Evolutionary conservation across 805 yeast genomes (phyloP).

Genomic region (Cyberlindnera japonica): DNA sequence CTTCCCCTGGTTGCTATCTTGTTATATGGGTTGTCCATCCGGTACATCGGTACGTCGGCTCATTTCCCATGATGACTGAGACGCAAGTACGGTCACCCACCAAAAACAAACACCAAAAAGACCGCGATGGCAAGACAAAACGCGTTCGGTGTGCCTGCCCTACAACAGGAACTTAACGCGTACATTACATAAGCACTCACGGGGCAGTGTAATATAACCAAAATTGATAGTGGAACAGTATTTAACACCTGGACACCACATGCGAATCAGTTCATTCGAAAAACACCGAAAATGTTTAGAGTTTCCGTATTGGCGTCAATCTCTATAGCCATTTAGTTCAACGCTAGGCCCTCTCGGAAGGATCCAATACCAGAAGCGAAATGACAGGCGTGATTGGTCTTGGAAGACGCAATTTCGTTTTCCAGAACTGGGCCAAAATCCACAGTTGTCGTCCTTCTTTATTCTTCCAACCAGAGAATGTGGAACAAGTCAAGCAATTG

Average conservation of each 20-base stretch:
- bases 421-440: slow-evolving; percentile 82
- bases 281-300: not conserved
- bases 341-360: too few relatives aligned
- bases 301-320: not conserved
- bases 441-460: slow-evolving; percentile 72
- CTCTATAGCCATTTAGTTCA: not conserved
- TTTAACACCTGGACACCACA: slow-evolving; percentile 4
- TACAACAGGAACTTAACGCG: not conserved
- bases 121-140: not conserved
- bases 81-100: too few relatives aligned
- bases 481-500: slow-evolving; percentile 65
- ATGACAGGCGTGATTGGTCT: slow-evolving; percentile 23
- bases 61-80: too few relatives aligned
- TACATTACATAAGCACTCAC: not conserved
- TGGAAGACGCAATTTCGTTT: slow-evolving; percentile 33
- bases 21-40: slow-evolving; percentile 8
- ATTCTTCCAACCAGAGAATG: slow-evolving; percentile 69
- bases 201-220: not conserved
- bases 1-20: not conserved
- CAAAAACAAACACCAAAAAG: slow-evolving; percentile 8
- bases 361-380: too few relatives aligned
- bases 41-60: slow-evolving; percentile 3
- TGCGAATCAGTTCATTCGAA: not conserved
- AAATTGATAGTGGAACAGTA: too few relatives aligned
- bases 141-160: not conserved